Conservation (phyloP, 2,329 filamentous ascomycete genomes). For the Gnomoniopsis smithogilvyi region DNA sequence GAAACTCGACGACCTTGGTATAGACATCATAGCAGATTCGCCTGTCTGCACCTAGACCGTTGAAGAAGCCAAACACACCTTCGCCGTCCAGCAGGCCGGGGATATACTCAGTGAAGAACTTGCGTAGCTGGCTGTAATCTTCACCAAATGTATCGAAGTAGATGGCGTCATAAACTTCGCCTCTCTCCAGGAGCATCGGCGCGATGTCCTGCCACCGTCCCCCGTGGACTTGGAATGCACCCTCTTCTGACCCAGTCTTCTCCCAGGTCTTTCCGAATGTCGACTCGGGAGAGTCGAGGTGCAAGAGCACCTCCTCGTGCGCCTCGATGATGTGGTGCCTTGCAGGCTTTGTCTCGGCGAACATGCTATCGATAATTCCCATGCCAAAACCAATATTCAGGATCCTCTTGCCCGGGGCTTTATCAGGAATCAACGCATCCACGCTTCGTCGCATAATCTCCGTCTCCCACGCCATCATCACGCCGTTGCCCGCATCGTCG, state of each 20-base stretch:
- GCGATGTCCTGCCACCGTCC: constrained; percentile 82
- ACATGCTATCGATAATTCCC: constrained; percentile 80
- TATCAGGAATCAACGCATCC: constrained; percentile 52
- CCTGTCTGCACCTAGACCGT: constrained; percentile 87
- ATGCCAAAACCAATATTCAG: constrained; percentile 90
- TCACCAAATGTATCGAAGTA: constrained; percentile 99
- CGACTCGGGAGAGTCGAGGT: constrained; percentile 49
- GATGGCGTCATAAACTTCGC: constrained; percentile 76
- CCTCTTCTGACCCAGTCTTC: constrained; percentile 51
- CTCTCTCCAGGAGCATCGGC: constrained; percentile 62
- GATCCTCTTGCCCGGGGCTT: constrained; percentile 56
- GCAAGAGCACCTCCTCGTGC: constrained; percentile 70
- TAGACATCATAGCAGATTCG: constrained; percentile 96
- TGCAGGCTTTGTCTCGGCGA: constrained; percentile 64
- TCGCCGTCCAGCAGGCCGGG: constrained; percentile 70
- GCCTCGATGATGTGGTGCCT: constrained; percentile 85
- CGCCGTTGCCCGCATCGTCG: constrained; percentile 73
- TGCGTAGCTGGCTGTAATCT: constrained; percentile 78
- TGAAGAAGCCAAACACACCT: constrained; percentile 83
- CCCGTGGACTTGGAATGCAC: constrained; percentile 69
- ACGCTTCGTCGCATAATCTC: constrained; percentile 81
- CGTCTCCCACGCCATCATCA: constrained; percentile 94
- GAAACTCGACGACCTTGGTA: constrained; percentile 85
- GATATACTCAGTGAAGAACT: constrained; percentile 86
- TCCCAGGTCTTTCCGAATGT: constrained; percentile 57